A percentile compares a stretch with the other conserved stretches of the same genome.
Evolutionary conservation across 495 filamentous ascomycete genomes (phyloP).

Genomic region (Aspergillus incahuasiensis): DNA sequence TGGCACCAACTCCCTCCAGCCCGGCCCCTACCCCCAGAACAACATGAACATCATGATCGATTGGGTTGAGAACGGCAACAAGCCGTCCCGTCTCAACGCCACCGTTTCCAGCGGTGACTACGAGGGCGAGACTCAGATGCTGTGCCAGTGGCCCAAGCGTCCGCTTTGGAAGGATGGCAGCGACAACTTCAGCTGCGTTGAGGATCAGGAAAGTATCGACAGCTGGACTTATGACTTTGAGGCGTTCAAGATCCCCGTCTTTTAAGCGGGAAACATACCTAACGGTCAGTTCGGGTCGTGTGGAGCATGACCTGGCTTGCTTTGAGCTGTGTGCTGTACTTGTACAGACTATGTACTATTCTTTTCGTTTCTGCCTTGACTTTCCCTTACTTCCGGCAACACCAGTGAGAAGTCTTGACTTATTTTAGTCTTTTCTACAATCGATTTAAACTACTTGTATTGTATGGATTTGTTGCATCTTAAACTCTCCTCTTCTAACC

Average conservation of each 20-base stretch:
- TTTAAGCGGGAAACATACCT: not conserved
- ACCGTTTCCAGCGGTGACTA: constrained; percentile 1
- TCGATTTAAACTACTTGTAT: too few species aligned
- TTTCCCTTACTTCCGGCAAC: too few species aligned
- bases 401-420: too few species aligned
- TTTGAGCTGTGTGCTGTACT: too few species aligned
- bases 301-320: too few species aligned
- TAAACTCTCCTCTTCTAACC: too few species aligned
- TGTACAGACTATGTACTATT: too few species aligned
- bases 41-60: constrained; percentile 7
- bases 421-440: too few species aligned
- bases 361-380: too few species aligned
- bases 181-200: not conserved
- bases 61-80: constrained; percentile 1
- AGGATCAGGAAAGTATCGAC: not conserved
- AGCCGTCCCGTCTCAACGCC: not conserved
- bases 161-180: not conserved
- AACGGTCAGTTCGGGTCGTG: too few species aligned
- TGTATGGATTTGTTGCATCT: too few species aligned
- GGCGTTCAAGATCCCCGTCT: constrained; percentile 4
- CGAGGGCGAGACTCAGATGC: constrained; percentile 3
- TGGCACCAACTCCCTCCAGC: not conserved
- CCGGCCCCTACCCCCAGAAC: not conserved
- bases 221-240: constrained; percentile 2
- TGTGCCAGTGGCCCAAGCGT: constrained; percentile 2